Evolutionary conservation across 192 early-diverging fungal species (phyloP).

Genomic region (Entophlyctis luteolus): DNA sequence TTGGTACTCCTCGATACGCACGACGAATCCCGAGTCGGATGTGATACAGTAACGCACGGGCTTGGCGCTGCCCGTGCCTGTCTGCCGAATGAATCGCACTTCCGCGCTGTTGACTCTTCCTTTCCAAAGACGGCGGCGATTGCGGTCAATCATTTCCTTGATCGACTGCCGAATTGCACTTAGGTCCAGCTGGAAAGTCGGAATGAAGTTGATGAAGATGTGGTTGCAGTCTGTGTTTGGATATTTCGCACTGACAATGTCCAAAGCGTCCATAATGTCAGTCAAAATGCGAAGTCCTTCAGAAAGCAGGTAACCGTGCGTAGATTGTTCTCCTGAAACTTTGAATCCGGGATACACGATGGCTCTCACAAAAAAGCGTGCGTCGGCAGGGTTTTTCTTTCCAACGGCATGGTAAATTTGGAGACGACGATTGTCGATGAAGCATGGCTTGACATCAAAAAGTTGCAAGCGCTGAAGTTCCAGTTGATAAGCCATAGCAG

Average conservation of each 20-base stretch:
- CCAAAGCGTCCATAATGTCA: constrained; percentile 92
- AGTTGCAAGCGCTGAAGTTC: constrained; percentile 87
- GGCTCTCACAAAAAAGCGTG: constrained; percentile 95
- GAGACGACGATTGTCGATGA: constrained; percentile 89
- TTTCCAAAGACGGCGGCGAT: constrained; percentile 91
- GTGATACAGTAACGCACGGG: constrained; percentile 88
- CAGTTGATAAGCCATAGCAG: constrained; percentile 94
- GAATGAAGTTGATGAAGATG: constrained; percentile 97
- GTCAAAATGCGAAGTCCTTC: constrained; percentile 90
- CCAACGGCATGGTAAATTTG: constrained; percentile 93
- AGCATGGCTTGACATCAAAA: constrained; percentile 95
- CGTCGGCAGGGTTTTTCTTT: constrained; percentile 91
- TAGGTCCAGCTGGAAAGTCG: constrained; percentile 85
- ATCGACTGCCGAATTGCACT: constrained; percentile 78
- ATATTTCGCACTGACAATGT: constrained; percentile 84
- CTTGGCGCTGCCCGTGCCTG: constrained; percentile 51
- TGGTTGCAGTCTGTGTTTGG: constrained; percentile 99
- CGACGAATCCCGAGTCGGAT: constrained; percentile 87
- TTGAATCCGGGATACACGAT: constrained; percentile 84
- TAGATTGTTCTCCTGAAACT: constrained; percentile 72
- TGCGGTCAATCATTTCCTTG: constrained; percentile 85
- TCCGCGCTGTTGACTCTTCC: constrained; percentile 93
- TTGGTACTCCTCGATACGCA: constrained; percentile 88
- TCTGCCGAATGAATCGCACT: constrained; percentile 87
- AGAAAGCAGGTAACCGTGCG: constrained; percentile 90